Evolutionary conservation across 768 basidiomycete species (phyloP).

Genomic region (Serendipita sp.): DNA sequence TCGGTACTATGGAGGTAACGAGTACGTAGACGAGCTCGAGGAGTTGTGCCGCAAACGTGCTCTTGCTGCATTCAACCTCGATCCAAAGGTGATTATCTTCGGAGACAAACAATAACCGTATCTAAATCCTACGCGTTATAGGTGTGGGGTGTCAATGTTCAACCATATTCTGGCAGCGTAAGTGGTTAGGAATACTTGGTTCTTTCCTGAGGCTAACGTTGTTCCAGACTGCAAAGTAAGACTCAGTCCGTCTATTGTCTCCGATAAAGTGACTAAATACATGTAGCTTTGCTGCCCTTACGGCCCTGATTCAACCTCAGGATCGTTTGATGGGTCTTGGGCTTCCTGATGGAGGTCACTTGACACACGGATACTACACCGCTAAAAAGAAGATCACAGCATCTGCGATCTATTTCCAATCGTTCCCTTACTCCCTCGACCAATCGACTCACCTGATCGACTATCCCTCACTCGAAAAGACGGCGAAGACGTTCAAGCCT

Average conservation of each 20-base stretch:
- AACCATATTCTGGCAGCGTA: conserved; percentile 90
- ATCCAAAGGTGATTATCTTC: conserved; percentile 31
- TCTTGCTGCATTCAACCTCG: conserved; percentile 88
- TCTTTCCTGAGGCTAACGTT: neutral
- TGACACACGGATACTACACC: conserved; percentile 96
- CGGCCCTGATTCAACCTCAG: conserved; percentile 89
- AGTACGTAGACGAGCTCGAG: conserved; percentile 95
- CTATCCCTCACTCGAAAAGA: conserved; percentile 61
- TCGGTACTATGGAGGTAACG: conserved; percentile 95
- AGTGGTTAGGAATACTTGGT: conserved; percentile 21
- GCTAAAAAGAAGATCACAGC: conserved; percentile 99
- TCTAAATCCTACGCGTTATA: neutral
- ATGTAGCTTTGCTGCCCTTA: conserved; percentile 83
- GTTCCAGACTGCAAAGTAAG: conserved; percentile 72
- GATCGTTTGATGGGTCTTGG: conserved; percentile 99
- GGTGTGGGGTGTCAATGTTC: conserved; percentile 98
- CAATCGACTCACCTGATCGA: conserved; percentile 78
- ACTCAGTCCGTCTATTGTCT: conserved; percentile 10
- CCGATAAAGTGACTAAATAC: neutral
- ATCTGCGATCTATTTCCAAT: conserved; percentile 99
- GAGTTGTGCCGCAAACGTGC: conserved; percentile 89
- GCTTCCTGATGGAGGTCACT: conserved; percentile 91
- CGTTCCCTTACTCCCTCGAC: conserved; percentile 80
- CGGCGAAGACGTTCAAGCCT: conserved; percentile 93
- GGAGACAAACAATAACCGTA: neutral